Evolutionary conservation across 106 monocot species (phyloP).

Genomic region (Dioscorea alata): DNA sequence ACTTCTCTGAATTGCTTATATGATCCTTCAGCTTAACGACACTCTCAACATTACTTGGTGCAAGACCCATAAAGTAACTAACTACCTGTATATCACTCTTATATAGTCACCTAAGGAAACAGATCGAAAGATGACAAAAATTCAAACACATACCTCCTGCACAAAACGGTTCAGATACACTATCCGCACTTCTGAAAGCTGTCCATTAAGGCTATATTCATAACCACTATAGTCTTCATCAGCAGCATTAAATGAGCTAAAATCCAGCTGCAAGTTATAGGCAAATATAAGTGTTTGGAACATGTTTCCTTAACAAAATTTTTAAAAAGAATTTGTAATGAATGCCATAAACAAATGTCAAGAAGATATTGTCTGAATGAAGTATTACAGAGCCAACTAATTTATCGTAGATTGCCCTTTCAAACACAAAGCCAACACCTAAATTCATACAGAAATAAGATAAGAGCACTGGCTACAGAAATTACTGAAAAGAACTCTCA

Average conservation of each 20-base stretch:
- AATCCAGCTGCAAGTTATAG: slow-evolving; percentile 72
- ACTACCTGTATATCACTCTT: slow-evolving; percentile 41
- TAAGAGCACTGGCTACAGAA: too few relatives aligned
- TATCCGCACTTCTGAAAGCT: slow-evolving; percentile 95
- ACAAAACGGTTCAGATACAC: slow-evolving; percentile 93
- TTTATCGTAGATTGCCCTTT: too few relatives aligned
- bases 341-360: too few relatives aligned
- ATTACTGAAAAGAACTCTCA: too few relatives aligned
- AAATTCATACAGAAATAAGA: too few relatives aligned
- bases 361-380: too few relatives aligned
- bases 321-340: neutral
- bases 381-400: too few relatives aligned
- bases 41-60: slow-evolving; percentile 46
- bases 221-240: slow-evolving; percentile 90
- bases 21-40: slow-evolving; percentile 87
- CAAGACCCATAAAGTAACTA: slow-evolving; percentile 91
- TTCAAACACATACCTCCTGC: slow-evolving; percentile 59
- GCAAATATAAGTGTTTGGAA: neutral
- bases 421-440: neutral
- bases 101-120: slow-evolving; percentile 1
- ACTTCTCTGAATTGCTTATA: slow-evolving; percentile 76
- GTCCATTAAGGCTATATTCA: slow-evolving; percentile 86
- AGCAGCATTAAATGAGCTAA: slow-evolving; percentile 58
- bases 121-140: neutral
- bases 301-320: neutral